Evolutionary conservation across 345 rosid genomes (phyloP).

Genomic region (Litchi chinensis): DNA sequence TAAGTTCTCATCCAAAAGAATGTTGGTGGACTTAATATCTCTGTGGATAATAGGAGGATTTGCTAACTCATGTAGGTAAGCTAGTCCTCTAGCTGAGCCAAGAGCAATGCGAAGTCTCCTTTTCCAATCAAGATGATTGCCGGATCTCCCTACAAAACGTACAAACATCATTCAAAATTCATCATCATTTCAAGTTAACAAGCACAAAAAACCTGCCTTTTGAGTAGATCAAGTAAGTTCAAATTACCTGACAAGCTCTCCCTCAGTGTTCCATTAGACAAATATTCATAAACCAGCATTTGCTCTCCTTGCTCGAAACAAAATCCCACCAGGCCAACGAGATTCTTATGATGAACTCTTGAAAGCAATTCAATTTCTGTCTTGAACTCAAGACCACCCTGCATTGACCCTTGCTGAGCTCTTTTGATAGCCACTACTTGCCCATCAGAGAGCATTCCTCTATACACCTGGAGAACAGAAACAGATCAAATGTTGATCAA

Average conservation of each 20-base stretch:
- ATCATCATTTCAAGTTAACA: background rate
- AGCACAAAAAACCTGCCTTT: background rate
- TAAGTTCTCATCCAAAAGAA: slow-evolving; percentile 79
- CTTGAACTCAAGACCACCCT: slow-evolving; percentile 93
- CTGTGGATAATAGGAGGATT: slow-evolving; percentile 96
- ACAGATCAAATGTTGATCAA: background rate
- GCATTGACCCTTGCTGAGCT: slow-evolving; percentile 91
- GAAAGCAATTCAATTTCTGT: slow-evolving; percentile 95
- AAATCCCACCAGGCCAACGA: slow-evolving; percentile 87
- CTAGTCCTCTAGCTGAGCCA: slow-evolving; percentile 89
- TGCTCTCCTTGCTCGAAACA: slow-evolving; percentile 92
- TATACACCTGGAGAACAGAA: slow-evolving; percentile 58
- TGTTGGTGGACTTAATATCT: slow-evolving; percentile 86
- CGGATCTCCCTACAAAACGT: slow-evolving; percentile 57
- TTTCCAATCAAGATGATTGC: slow-evolving; percentile 80
- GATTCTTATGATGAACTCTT: slow-evolving; percentile 93
- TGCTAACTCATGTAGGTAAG: slow-evolving; percentile 97
- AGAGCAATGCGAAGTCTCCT: slow-evolving; percentile 83
- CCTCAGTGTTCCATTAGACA: slow-evolving; percentile 83
- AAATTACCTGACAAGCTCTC: slow-evolving; percentile 75
- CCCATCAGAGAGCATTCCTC: slow-evolving; percentile 79
- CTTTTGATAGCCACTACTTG: slow-evolving; percentile 83
- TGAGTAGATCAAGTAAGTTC: background rate
- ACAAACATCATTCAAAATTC: background rate
- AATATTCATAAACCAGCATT: slow-evolving; percentile 83